Base-by-base conservation (phyloP, 345 rosid species). In the Psidium friedrichsthalianum region DNA sequence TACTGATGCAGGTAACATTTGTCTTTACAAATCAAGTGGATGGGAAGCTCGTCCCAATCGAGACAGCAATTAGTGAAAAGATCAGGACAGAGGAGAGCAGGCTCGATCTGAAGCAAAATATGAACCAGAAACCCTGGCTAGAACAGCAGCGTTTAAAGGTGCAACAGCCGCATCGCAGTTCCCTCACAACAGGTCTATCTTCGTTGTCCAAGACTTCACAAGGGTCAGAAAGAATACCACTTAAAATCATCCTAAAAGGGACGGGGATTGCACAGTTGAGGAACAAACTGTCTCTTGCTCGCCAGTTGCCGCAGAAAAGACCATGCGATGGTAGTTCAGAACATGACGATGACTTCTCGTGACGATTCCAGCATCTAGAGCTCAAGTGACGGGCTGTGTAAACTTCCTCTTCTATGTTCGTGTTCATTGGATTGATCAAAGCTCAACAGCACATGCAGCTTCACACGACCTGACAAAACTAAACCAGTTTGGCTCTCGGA, bases 21-120 rank as follows among this genome's bases (percentile, higher is more conserved):
- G 95, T 95, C 74, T 96, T 97, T 92, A 93, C 98, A 22, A 96
- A 97, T 89, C 98, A 97, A 87, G 93, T 97, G 58, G 99, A 94
- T 78, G 98, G 98, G 89, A 96, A 97, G 91, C 98, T 96, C 49
- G 90, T 93, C 59, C 99, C 99, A 1, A 84, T 96, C 7, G 96
- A 97, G 87, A 89, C 98, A 85, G 83, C 90, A 85, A 29, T 92
- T 88, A 86, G 53, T 87, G 51, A 88, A 89, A 82, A 88, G 83
- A 83, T 29, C 82, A 22, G 86, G 53, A 87, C 86, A 69, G 82
- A 61, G 32, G 84, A 53, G 69, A 85, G 53, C 49, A 87, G 69
- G 80, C 58, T 20, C 56, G 83, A 84, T n/a, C 76, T 58, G n/a
- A 92, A 87, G 59, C 91, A 86, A 80, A 88, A 80, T 85, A 85